A percentile compares a stretch with the other conserved stretches of the same genome.
phyloP scores from a whole-genome alignment of 345 rosid species.

The Cardamine resedifolia region DNA sequence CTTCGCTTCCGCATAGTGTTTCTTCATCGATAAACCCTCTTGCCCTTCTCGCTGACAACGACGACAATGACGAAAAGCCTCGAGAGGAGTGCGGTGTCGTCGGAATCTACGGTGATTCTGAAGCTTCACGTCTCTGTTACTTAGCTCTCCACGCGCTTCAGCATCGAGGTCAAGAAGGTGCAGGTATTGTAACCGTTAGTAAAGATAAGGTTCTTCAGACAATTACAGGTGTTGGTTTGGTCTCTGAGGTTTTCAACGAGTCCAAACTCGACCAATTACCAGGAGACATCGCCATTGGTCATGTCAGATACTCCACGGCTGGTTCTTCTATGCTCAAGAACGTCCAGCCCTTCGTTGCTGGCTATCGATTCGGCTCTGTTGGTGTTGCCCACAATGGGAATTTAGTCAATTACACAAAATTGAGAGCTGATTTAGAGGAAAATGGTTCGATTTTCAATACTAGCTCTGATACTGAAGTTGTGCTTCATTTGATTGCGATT shows the following conservation, averaged over 20 bases:
- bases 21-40: constrained; percentile 39
- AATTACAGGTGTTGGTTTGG: constrained; percentile 82
- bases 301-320: constrained; percentile 82
- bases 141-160: constrained; percentile 89
- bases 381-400: constrained; percentile 91
- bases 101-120: constrained; percentile 80
- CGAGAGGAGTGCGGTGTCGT: constrained; percentile 94
- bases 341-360: constrained; percentile 89
- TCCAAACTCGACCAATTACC: constrained; percentile 80
- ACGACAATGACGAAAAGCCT: constrained; percentile 62
- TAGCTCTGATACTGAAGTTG: constrained; percentile 89
- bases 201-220: constrained; percentile 63
- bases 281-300: constrained; percentile 79
- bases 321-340: constrained; percentile 86
- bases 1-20: constrained; percentile 26
- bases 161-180: constrained; percentile 94
- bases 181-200: constrained; percentile 80
- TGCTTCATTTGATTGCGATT: constrained; percentile 79
- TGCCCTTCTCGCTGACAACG: constrained; percentile 40
- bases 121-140: constrained; percentile 86
- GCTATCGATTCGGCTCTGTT: constrained; percentile 70
- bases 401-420: constrained; percentile 59
- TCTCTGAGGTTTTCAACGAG: constrained; percentile 80
- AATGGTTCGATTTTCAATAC: constrained; percentile 80
- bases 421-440: constrained; percentile 69